These are phyloP conservation scores for Ganoderma sinense DNA, from an alignment of 1,284 basidiomycete species.

Conservation along the genomic window DNA sequence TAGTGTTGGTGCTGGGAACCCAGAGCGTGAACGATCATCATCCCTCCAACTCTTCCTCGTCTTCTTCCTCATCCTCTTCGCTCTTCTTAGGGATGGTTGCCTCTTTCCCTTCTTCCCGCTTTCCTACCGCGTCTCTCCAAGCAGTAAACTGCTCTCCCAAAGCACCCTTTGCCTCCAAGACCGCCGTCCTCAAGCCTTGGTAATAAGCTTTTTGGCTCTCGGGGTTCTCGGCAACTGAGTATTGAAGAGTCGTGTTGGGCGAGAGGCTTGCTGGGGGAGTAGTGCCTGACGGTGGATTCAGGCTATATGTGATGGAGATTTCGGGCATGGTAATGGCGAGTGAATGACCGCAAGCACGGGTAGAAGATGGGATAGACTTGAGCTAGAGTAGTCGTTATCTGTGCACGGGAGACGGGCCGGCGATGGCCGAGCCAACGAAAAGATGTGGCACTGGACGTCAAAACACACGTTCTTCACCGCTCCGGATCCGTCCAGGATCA, in stretches of 20 bases:
- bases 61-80: slow-evolving; percentile 48
- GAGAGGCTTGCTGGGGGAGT: slow-evolving; percentile 36
- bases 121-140: slow-evolving; percentile 76
- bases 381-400: neutral
- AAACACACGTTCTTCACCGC: slow-evolving; percentile 23
- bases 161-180: slow-evolving; percentile 56
- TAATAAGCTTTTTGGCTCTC: slow-evolving; percentile 56
- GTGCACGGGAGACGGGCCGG: slow-evolving; percentile 19
- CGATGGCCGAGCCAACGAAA: slow-evolving; percentile 29
- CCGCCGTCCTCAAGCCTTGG: slow-evolving; percentile 52
- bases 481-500: neutral
- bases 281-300: slow-evolving; percentile 53
- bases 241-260: slow-evolving; percentile 44
- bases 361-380: neutral
- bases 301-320: slow-evolving; percentile 57
- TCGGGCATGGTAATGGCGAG: slow-evolving; percentile 40
- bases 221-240: slow-evolving; percentile 40
- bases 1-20: too few species aligned
- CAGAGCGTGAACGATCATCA: neutral
- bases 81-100: slow-evolving; percentile 46
- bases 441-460: slow-evolving; percentile 22
- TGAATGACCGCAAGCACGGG: neutral
- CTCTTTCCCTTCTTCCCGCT: slow-evolving; percentile 57
- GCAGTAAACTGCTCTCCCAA: slow-evolving; percentile 70
- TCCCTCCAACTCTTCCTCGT: slow-evolving; percentile 43